These are phyloP conservation scores for Rhizopogon vulgaris DNA, from an alignment of 768 basidiomycete species.

Conservation along the genomic window DNA sequence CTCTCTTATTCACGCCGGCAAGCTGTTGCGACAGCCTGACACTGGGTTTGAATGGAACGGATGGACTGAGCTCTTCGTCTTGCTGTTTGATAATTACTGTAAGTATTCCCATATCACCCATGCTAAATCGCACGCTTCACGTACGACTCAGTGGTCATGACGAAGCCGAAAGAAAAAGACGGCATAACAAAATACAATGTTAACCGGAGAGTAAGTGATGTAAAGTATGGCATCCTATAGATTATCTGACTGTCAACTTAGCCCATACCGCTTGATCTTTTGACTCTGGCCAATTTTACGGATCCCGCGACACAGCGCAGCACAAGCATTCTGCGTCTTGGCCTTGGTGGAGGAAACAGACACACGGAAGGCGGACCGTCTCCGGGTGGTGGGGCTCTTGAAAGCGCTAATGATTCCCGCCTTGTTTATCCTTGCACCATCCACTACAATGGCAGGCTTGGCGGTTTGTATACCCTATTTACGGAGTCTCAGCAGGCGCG, in stretches of 20 bases:
- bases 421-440: constrained; percentile 84
- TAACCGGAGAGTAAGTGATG: constrained; percentile 60
- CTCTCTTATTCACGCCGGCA: constrained; percentile 78
- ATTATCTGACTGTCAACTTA: constrained; percentile 23
- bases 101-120: constrained; percentile 22
- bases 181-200: constrained; percentile 72
- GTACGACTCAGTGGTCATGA: constrained; percentile 67
- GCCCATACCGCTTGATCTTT: constrained; percentile 90
- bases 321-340: constrained; percentile 62
- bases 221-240: background rate
- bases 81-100: constrained; percentile 96
- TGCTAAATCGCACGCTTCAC: constrained; percentile 6
- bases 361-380: constrained; percentile 22
- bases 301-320: constrained; percentile 75
- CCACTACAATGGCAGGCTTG: constrained; percentile 82
- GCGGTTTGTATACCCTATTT: constrained; percentile 83
- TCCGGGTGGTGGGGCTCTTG: constrained; percentile 27
- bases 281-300: constrained; percentile 79
- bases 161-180: constrained; percentile 77
- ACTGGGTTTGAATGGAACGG: constrained; percentile 83
- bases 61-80: constrained; percentile 85
- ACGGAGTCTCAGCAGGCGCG: constrained; percentile 75
- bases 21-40: constrained; percentile 81
- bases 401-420: constrained; percentile 55
- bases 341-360: constrained; percentile 40